A percentile compares a stretch with the other conserved stretches of the same genome.
Evolutionary conservation across 1,284 basidiomycete genomes (phyloP).

Genomic region (Vanrija sp.): DNA sequence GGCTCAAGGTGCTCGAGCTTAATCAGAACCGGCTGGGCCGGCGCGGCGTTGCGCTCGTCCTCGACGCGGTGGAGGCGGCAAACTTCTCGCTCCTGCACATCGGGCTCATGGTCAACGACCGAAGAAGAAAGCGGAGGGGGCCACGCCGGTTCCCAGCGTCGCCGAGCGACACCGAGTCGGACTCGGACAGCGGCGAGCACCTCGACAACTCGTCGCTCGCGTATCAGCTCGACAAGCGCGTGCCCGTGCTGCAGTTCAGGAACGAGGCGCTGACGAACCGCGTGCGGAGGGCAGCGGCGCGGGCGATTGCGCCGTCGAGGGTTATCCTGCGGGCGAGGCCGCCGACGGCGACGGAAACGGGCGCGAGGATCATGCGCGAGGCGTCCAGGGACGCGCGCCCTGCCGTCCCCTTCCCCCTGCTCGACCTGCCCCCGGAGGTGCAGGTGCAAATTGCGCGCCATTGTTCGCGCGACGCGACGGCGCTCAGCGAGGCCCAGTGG

Average conservation of each 20-base stretch:
- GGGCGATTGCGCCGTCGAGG: constrained; percentile 23
- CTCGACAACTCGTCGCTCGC: too few relatives aligned
- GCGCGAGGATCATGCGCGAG: constrained; percentile 17
- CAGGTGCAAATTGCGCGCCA: constrained; percentile 34
- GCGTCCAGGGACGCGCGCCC: neutral
- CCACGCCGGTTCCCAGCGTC: too few relatives aligned
- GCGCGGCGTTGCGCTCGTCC: constrained; percentile 25
- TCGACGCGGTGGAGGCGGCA: constrained; percentile 31
- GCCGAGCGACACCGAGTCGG: too few relatives aligned
- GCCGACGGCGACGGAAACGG: constrained; percentile 13
- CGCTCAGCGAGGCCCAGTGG: constrained; percentile 36
- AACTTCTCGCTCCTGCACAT: constrained; percentile 32
- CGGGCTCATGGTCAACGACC: constrained; percentile 28
- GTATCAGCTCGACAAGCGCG: constrained; percentile 23
- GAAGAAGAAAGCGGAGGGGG: too few relatives aligned
- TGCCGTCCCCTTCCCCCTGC: constrained; percentile 21
- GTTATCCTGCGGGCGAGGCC: constrained; percentile 35
- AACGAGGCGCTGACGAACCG: constrained; percentile 33
- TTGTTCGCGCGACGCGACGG: constrained; percentile 26
- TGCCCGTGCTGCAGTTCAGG: constrained; percentile 30
- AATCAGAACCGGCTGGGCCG: constrained; percentile 40
- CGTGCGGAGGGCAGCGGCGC: constrained; percentile 24
- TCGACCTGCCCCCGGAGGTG: constrained; percentile 41
- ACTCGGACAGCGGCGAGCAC: too few relatives aligned
- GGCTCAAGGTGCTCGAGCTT: constrained; percentile 34